Conservation (phyloP, 345 rosid species). For the Salix purpurea region DNA sequence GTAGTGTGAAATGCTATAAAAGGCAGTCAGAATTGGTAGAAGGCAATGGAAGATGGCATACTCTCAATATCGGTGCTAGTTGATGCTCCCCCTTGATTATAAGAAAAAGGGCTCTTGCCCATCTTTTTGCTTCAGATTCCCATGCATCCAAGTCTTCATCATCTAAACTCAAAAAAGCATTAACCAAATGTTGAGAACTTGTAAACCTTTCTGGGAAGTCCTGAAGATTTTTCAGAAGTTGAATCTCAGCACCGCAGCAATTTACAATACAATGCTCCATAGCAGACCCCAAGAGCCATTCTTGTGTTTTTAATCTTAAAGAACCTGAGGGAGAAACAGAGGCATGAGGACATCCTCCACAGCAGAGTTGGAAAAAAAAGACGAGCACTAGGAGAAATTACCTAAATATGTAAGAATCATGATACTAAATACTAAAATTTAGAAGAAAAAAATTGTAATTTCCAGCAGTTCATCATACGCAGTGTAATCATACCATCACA, state of each 20-base stretch:
- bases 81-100: conserved; percentile 42
- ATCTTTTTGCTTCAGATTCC: conserved; percentile 77
- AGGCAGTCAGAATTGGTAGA: conserved; percentile 1
- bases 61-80: conserved; percentile 50
- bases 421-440: not conserved
- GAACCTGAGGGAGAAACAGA: conserved; percentile 29
- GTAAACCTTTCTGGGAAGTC: conserved; percentile 55
- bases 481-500: not conserved
- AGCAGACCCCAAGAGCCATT: conserved; percentile 58
- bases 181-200: conserved; percentile 25
- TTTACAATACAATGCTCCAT: conserved; percentile 19
- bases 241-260: conserved; percentile 22
- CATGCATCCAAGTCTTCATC: conserved; percentile 88
- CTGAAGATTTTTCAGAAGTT: conserved; percentile 48
- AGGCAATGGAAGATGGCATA: conserved; percentile 28
- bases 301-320: conserved; percentile 44
- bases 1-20: not conserved
- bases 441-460: not conserved
- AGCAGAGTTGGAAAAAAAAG: not conserved
- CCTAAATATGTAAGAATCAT: not conserved
- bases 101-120: conserved; percentile 74
- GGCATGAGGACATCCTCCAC: not conserved
- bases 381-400: too few species aligned
- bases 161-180: conserved; percentile 41
- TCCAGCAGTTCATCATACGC: not conserved